A percentile compares a stretch with the other conserved stretches of the same genome.
Conservation (phyloP, 179 eudicot genomes). For the Heliamphora ciliata region DNA sequence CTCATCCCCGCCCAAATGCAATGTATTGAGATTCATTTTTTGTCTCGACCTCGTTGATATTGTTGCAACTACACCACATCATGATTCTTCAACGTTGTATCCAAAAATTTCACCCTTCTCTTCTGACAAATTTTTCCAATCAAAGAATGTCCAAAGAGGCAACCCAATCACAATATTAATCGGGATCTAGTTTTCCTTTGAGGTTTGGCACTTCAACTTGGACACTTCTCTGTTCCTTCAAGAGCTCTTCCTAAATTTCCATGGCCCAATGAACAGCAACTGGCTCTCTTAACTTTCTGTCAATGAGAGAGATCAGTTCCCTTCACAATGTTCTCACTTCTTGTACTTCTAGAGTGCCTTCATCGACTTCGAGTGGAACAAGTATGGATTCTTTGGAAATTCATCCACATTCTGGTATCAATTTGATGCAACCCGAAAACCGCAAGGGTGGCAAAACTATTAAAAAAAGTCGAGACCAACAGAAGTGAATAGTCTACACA, state of each 20-base stretch:
- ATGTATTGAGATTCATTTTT: neutral
- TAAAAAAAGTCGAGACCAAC: too few relatives aligned
- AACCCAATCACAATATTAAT: neutral
- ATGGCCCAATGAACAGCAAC: neutral
- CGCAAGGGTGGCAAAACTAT: too few relatives aligned
- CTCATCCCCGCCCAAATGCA: neutral
- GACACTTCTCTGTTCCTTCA: neutral
- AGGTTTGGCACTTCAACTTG: neutral
- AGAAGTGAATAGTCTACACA: too few relatives aligned
- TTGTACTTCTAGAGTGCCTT: neutral
- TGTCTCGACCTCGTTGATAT: neutral
- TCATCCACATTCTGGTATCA: neutral
- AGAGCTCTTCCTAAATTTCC: conserved; percentile 10
- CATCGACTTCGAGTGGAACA: neutral
- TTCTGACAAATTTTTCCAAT: neutral
- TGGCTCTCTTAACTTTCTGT: neutral
- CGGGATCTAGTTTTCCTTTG: neutral
- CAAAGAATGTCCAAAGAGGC: conserved; percentile 7
- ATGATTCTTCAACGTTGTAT: neutral
- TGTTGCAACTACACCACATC: neutral
- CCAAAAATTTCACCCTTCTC: conserved; percentile 2
- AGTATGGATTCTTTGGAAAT: neutral
- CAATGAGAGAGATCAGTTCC: neutral
- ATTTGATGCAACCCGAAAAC: too few relatives aligned
- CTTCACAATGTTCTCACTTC: neutral